These are phyloP conservation scores for Sanguinoderma infundibulare DNA, from an alignment of 1,284 basidiomycete species.

Conservation along the genomic window DNA sequence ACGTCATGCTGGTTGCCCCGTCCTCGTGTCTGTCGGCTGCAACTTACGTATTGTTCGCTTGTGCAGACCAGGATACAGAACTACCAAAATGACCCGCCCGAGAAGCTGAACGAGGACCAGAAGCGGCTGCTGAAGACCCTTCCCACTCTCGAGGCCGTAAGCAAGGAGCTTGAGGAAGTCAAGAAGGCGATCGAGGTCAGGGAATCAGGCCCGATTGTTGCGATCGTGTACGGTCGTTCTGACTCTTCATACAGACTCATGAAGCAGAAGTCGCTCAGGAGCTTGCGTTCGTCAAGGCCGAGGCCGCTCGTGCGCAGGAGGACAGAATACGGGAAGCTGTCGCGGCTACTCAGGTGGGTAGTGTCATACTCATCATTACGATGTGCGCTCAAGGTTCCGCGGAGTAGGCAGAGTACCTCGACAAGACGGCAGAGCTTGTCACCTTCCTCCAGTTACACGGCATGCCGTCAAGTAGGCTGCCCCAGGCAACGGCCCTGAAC, in stretches of 20 bases:
- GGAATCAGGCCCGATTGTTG: constrained; percentile 24
- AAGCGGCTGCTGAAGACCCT: constrained; percentile 71
- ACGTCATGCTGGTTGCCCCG: constrained; percentile 21
- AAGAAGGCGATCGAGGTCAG: constrained; percentile 80
- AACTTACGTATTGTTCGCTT: constrained; percentile 10
- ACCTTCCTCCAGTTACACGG: constrained; percentile 69
- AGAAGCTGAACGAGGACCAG: constrained; percentile 86
- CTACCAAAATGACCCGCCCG: constrained; percentile 68
- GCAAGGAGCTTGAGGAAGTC: constrained; percentile 82
- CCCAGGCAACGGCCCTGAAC: constrained; percentile 47
- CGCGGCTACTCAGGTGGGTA: constrained; percentile 59
- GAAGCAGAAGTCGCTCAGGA: constrained; percentile 69
- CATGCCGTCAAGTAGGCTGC: constrained; percentile 52
- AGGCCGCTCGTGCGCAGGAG: constrained; percentile 58
- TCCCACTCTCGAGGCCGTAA: constrained; percentile 72
- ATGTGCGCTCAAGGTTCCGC: neutral
- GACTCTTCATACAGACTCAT: constrained; percentile 47
- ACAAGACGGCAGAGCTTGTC: constrained; percentile 57
- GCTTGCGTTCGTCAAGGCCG: constrained; percentile 53
- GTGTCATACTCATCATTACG: neutral
- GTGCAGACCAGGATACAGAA: constrained; percentile 70
- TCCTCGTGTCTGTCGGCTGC: constrained; percentile 8
- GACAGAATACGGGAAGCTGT: constrained; percentile 58
- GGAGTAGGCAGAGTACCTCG: constrained; percentile 41
- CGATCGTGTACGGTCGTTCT: constrained; percentile 3